Conservation (phyloP, 2,329 filamentous ascomycete species). For the Diaporthe vaccinii region DNA sequence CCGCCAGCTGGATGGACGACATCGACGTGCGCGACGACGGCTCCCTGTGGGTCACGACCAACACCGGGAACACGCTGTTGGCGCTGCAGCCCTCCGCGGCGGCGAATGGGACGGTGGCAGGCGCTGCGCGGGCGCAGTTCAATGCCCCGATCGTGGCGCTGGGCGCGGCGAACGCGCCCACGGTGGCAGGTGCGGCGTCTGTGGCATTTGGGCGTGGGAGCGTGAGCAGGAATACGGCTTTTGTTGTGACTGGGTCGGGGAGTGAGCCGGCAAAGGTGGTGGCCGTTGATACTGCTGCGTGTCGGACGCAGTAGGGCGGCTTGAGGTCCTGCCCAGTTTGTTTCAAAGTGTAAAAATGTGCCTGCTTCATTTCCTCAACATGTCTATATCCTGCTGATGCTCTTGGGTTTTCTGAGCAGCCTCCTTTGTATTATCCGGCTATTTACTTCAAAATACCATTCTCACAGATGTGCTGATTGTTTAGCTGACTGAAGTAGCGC, state of each 20-base stretch:
- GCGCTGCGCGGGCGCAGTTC: constrained; percentile 22
- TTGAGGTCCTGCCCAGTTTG: background rate
- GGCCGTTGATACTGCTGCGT: constrained; percentile 21
- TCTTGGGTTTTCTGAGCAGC: background rate
- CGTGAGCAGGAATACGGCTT: constrained; percentile 19
- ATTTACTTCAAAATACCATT: background rate
- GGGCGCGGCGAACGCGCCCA: background rate
- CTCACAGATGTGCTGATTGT: background rate
- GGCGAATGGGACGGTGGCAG: constrained; percentile 10
- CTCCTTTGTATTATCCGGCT: too few species aligned
- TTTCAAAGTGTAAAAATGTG: background rate
- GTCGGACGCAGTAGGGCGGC: background rate
- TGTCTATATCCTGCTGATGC: background rate
- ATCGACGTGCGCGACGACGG: constrained; percentile 29
- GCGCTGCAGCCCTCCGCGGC: constrained; percentile 11
- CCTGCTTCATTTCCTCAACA: background rate
- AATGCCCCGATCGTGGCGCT: constrained; percentile 18
- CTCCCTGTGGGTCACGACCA: constrained; percentile 32
- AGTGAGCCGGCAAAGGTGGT: constrained; percentile 32
- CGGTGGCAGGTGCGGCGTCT: constrained; percentile 1
- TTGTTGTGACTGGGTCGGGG: constrained; percentile 14
- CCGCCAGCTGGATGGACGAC: constrained; percentile 34
- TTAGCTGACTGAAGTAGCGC: background rate
- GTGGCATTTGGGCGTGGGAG: constrained; percentile 19
- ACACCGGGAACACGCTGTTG: constrained; percentile 28